Base-by-base conservation (phyloP, 1,284 basidiomycete species). In the Leccinum subspadiceum region DNA sequence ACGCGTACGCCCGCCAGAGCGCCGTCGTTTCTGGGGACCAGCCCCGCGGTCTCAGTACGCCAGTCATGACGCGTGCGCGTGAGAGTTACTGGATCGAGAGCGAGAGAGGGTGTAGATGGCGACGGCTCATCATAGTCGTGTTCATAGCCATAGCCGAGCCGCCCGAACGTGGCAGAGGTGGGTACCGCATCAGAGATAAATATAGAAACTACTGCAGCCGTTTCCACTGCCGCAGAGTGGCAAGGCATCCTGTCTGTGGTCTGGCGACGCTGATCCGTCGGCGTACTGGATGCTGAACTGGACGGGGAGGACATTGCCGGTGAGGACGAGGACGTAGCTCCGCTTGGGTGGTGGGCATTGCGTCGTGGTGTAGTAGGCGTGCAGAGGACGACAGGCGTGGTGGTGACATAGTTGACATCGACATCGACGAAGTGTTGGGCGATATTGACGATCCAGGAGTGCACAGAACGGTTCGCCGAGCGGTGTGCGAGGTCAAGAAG, bases 31-130 rank as follows among this genome's bases (percentile, higher is more conserved):
- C 17, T 39, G 2, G 41, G 17, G 33, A 39, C 17, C 12, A 7
- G 7, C 15, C 44, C 4, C 6, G 12, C 12, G 13, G 13, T 24
- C 20, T n/a, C 41, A 17, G 9, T 15, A 37, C 13, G 35, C 3
- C 35, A 33, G 37, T 39, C 37, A 39, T 39, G 37, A 41, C 9
- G 17, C 17, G 41, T 44, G 17, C 17, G 41, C n/a, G 35, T 37
- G 44, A 48, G 17, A 66, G 64, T 53, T 68, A 62, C 26, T 8
- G 22, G 6, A 54, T 54, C 44, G 41, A 48, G 26, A 3, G 24
- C 29, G 15, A 39, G 20, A 50, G 8, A 41, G 41, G 41, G 33
- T 7, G 41, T 15, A n/a, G 46, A 37, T 22, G 17, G 31, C 17
- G 6, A 1, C 0, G 1, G 31, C 17, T 53, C 35, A 29, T 20